Evolutionary conservation across 352 stramenopile genomes (phyloP).

Genomic region (Globisporangium okanoganense): DNA sequence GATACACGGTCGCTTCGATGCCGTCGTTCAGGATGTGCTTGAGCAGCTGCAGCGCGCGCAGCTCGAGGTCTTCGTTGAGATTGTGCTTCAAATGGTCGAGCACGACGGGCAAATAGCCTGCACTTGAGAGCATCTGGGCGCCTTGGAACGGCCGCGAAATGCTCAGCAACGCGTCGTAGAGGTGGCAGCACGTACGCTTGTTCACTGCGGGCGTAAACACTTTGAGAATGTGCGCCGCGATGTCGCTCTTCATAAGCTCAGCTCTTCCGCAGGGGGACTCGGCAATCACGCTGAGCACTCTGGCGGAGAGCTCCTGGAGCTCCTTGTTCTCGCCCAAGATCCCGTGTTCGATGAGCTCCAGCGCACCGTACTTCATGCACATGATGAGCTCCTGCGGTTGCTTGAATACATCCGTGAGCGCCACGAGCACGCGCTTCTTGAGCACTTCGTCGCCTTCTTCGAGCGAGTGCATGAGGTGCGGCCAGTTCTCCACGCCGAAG

Average conservation of each 20-base stretch:
- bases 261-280: slow-evolving; percentile 35
- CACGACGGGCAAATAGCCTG: slow-evolving; percentile 46
- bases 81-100: slow-evolving; percentile 46
- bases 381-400: slow-evolving; percentile 58
- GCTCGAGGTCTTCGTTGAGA: slow-evolving; percentile 25
- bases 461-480: slow-evolving; percentile 58
- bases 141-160: slow-evolving; percentile 40
- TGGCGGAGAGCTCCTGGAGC: slow-evolving; percentile 47
- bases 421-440: slow-evolving; percentile 42
- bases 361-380: slow-evolving; percentile 50
- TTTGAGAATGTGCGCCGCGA: slow-evolving; percentile 29
- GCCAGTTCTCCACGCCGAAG: slow-evolving; percentile 67
- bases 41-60: slow-evolving; percentile 54
- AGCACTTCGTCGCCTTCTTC: slow-evolving; percentile 47
- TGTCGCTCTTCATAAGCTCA: slow-evolving; percentile 39
- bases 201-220: slow-evolving; percentile 35
- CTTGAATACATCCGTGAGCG: slow-evolving; percentile 48
- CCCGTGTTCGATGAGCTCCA: slow-evolving; percentile 52
- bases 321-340: slow-evolving; percentile 30
- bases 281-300: slow-evolving; percentile 53
- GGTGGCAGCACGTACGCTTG: slow-evolving; percentile 26
- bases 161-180: slow-evolving; percentile 53
- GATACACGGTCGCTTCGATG: slow-evolving; percentile 36
- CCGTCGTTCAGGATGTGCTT: slow-evolving; percentile 70
- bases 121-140: slow-evolving; percentile 40